phyloP scores from a whole-genome alignment of 148 eudicot species.

The Suaeda aralocaspica region DNA sequence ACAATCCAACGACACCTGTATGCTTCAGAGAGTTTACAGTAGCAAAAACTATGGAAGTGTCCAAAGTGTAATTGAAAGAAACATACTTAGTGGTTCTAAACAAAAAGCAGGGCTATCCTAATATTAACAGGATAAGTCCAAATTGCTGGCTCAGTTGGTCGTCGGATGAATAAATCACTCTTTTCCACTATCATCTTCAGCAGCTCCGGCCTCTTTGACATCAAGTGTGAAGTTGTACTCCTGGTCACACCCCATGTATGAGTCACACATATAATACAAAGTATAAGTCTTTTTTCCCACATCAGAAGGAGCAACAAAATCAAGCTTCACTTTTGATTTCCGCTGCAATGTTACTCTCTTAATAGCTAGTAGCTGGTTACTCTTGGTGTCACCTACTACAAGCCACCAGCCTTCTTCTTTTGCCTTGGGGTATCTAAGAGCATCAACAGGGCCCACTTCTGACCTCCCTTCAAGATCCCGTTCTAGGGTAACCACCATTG shows the following conservation, averaged over 20 bases:
- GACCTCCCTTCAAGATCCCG: constrained; percentile 69
- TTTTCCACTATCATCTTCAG: constrained; percentile 34
- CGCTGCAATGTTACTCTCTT: constrained; percentile 74
- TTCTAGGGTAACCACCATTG: constrained; percentile 55
- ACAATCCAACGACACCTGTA: background rate
- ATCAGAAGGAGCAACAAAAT: constrained; percentile 48
- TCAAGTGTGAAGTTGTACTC: constrained; percentile 62
- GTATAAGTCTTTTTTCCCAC: constrained; percentile 54
- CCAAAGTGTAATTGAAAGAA: background rate
- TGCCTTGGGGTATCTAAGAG: constrained; percentile 64
- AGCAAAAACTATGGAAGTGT: background rate
- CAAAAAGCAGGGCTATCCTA: constrained; percentile 1
- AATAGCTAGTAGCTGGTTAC: constrained; percentile 70
- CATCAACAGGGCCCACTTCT: constrained; percentile 67
- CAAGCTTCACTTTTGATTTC: constrained; percentile 66
- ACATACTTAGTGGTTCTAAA: constrained; percentile 4
- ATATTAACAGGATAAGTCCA: constrained; percentile 5
- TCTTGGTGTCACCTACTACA: constrained; percentile 72
- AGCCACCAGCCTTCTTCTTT: constrained; percentile 96
- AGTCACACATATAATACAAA: constrained; percentile 81
- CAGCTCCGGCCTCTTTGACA: constrained; percentile 38
- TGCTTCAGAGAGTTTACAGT: background rate
- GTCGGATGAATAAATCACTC: constrained; percentile 3
- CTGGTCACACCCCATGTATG: constrained; percentile 87
- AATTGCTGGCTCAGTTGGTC: constrained; percentile 3